These are phyloP conservation scores for Fomitiporia mediterranea DNA, from an alignment of 1,284 basidiomycete genomes.

Conservation along the genomic window DNA sequence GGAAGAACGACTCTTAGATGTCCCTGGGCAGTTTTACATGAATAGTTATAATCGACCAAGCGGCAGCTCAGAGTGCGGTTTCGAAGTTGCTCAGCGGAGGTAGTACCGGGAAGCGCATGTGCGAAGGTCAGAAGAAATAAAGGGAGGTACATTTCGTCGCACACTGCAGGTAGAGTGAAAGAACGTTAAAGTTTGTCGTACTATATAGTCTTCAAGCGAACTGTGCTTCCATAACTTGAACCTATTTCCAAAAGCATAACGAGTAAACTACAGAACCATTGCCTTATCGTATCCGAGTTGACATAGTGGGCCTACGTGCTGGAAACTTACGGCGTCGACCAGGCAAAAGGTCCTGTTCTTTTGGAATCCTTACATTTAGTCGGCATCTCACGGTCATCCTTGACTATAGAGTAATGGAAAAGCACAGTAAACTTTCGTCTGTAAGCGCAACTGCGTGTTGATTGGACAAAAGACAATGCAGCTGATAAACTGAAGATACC, in stretches of 20 bases:
- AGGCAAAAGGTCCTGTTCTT: background rate
- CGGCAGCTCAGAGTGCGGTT: background rate
- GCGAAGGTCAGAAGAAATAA: background rate
- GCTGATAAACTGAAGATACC: background rate
- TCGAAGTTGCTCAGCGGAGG: background rate
- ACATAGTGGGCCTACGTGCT: too few relatives aligned
- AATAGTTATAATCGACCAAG: background rate
- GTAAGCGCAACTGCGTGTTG: background rate
- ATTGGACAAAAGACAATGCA: background rate
- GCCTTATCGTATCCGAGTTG: background rate
- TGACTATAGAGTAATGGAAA: background rate
- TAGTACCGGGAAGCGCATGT: background rate
- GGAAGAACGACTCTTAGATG: too few relatives aligned
- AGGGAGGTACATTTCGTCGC: background rate
- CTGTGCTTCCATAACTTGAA: background rate
- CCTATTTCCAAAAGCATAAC: conserved; percentile 1
- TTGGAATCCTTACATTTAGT: background rate
- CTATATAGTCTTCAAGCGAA: background rate
- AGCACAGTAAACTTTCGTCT: background rate
- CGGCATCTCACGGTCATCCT: conserved; percentile 1
- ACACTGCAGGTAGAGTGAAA: background rate
- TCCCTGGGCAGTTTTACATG: background rate
- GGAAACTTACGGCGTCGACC: background rate
- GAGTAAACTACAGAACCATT: background rate
- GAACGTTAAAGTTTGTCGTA: background rate